Conservation (phyloP, 1,284 basidiomycete species). For the Mycosarcoma mackinlayi region DNA sequence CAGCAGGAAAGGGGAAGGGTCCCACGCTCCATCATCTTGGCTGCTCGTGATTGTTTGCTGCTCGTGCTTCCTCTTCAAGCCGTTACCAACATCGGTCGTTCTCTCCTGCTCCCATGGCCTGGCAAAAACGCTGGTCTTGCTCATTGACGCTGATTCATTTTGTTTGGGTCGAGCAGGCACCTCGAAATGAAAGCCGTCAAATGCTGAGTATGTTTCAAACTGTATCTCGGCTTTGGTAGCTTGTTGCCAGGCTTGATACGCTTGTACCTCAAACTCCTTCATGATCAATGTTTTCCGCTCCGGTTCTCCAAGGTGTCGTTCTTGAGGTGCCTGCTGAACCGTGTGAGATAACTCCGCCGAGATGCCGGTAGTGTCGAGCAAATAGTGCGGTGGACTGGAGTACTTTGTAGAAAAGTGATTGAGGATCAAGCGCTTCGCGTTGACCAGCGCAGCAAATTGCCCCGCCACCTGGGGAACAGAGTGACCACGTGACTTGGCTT, state of each 20-base stretch:
- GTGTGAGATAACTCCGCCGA: slow-evolving; percentile 1
- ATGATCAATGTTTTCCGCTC: slow-evolving; percentile 50
- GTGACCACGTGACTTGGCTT: slow-evolving; percentile 56
- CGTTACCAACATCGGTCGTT: slow-evolving; percentile 9
- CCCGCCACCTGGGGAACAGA: slow-evolving; percentile 63
- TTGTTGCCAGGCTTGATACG: slow-evolving; percentile 51
- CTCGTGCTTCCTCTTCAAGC: slow-evolving; percentile 26
- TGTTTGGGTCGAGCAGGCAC: slow-evolving; percentile 21
- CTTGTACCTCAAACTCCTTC: slow-evolving; percentile 56
- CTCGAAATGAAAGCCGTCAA: slow-evolving; percentile 43
- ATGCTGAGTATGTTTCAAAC: slow-evolving; percentile 35
- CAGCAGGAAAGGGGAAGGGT: slow-evolving; percentile 25
- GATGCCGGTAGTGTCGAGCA: slow-evolving; percentile 30
- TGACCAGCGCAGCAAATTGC: slow-evolving; percentile 55
- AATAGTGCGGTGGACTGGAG: slow-evolving; percentile 45
- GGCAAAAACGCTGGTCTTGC: slow-evolving; percentile 8
- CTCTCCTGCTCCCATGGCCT: slow-evolving; percentile 23
- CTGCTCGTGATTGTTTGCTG: slow-evolving; percentile 1
- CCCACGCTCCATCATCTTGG: slow-evolving; percentile 5
- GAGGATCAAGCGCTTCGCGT: slow-evolving; percentile 53
- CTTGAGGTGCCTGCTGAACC: slow-evolving; percentile 3
- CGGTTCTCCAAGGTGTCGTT: slow-evolving; percentile 29
- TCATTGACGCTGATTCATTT: background rate
- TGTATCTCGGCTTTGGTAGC: background rate
- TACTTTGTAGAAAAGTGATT: slow-evolving; percentile 65